Conservation (phyloP, 768 basidiomycete species). For the Megacollybia marginata region DNA sequence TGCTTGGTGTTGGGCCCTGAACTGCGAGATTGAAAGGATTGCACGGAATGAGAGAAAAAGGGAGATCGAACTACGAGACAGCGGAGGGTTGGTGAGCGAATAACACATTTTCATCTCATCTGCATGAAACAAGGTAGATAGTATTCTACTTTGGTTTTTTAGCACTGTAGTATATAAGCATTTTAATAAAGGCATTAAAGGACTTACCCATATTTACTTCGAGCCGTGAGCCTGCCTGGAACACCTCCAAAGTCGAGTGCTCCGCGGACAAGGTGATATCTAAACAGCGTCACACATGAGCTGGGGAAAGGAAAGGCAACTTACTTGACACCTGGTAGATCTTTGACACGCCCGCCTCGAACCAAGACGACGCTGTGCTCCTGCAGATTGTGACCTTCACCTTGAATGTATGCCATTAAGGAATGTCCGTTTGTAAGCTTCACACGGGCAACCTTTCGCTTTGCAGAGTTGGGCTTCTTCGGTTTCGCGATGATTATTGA, state of each 20-base stretch:
- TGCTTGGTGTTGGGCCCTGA: constrained; percentile 92
- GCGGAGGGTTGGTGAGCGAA: constrained; percentile 29
- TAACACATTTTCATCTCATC: background rate
- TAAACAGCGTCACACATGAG: constrained; percentile 20
- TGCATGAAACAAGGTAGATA: too few relatives aligned
- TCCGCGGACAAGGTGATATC: constrained; percentile 94
- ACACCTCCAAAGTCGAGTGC: constrained; percentile 90
- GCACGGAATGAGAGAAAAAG: constrained; percentile 53
- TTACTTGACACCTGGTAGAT: constrained; percentile 95
- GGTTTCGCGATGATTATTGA: constrained; percentile 77
- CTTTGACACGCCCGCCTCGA: constrained; percentile 93
- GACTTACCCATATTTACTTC: constrained; percentile 88
- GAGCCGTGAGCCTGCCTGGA: constrained; percentile 67
- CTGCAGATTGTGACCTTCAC: constrained; percentile 96
- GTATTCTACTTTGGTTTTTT: constrained; percentile 97
- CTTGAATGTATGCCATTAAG: constrained; percentile 90
- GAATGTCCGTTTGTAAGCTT: constrained; percentile 86
- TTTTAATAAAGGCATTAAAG: background rate
- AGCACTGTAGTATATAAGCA: constrained; percentile 30
- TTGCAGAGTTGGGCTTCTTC: constrained; percentile 98
- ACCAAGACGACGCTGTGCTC: constrained; percentile 95
- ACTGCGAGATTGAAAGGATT: constrained; percentile 81
- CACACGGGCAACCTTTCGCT: constrained; percentile 93
- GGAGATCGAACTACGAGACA: constrained; percentile 59
- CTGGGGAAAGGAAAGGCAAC: constrained; percentile 13